Conservation (phyloP, 805 yeast genomes). For the Candida ovalis region DNA sequence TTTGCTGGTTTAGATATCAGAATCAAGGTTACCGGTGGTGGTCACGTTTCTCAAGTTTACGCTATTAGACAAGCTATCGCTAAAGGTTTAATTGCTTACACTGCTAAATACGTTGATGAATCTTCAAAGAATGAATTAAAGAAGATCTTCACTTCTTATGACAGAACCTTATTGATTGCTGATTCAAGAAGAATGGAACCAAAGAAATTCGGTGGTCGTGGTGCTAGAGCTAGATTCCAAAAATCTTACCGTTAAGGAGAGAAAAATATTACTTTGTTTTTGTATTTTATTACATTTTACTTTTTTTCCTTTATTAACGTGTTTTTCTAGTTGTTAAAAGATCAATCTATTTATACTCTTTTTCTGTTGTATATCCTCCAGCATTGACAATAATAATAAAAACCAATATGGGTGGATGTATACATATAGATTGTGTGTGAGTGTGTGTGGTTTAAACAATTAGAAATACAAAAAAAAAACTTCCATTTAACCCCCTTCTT, state of each 20-base stretch:
- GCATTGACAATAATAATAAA: no score
- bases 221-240: slow-evolving; percentile 99
- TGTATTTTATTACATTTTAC: slow-evolving; percentile 1
- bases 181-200: slow-evolving; percentile 99
- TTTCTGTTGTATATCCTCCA: no score
- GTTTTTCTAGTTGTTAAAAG: background rate
- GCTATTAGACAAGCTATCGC: slow-evolving; percentile 99
- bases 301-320: background rate
- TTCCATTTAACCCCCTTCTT: background rate
- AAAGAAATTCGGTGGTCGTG: slow-evolving; percentile 99
- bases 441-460: background rate
- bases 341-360: no score
- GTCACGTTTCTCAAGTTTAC: slow-evolving; percentile 99
- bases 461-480: background rate
- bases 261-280: background rate
- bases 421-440: background rate
- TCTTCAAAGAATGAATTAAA: slow-evolving; percentile 99
- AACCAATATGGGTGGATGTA: background rate
- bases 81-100: slow-evolving; percentile 99
- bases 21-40: slow-evolving; percentile 99
- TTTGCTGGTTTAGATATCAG: slow-evolving; percentile 98
- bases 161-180: slow-evolving; percentile 99
- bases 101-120: slow-evolving; percentile 98
- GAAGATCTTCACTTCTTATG: slow-evolving; percentile 96
- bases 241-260: slow-evolving; percentile 94